A percentile compares a stretch with the other conserved stretches of the same genome.
Evolutionary conservation across 805 yeast species (phyloP).

Genomic region (Kodamaea nitidulidarum): DNA sequence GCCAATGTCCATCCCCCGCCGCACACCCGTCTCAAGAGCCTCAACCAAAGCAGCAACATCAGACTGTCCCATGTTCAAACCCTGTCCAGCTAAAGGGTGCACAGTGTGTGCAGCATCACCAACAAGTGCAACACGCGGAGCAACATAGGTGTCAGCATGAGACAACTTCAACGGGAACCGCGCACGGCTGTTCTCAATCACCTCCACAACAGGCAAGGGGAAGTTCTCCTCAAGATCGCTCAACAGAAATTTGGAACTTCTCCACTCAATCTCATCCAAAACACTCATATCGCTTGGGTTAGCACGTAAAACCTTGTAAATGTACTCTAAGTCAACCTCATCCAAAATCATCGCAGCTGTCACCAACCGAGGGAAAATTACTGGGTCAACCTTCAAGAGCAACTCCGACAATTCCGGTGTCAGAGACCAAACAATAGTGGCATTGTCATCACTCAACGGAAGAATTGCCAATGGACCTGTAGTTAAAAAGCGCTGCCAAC

Average conservation of each 20-base stretch:
- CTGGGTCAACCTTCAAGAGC: slow-evolving; percentile 54
- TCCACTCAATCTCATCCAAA: slow-evolving; percentile 68
- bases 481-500: slow-evolving; percentile 89
- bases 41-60: slow-evolving; percentile 72
- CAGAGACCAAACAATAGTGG: slow-evolving; percentile 93
- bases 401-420: slow-evolving; percentile 69
- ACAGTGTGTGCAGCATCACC: slow-evolving; percentile 99
- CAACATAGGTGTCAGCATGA: slow-evolving; percentile 86
- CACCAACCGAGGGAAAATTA: slow-evolving; percentile 62
- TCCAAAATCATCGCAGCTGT: slow-evolving; percentile 86
- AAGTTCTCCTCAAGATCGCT: slow-evolving; percentile 52
- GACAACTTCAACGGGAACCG: slow-evolving; percentile 83
- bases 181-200: slow-evolving; percentile 68
- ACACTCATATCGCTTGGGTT: slow-evolving; percentile 46
- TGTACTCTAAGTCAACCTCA: slow-evolving; percentile 69
- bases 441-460: slow-evolving; percentile 81
- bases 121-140: slow-evolving; percentile 82
- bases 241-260: slow-evolving; percentile 44
- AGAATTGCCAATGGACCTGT: slow-evolving; percentile 91
- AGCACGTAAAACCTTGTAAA: slow-evolving; percentile 43
- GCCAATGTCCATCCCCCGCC: slow-evolving; percentile 87
- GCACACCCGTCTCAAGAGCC: slow-evolving; percentile 66
- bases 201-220: slow-evolving; percentile 63
- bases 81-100: slow-evolving; percentile 97
- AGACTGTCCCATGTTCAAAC: slow-evolving; percentile 94